Evolutionary conservation across 2,329 filamentous ascomycete species (phyloP), one percentile per base, ranked within the genome.

Genomic region (Periglandula ipomoeae): DNA sequence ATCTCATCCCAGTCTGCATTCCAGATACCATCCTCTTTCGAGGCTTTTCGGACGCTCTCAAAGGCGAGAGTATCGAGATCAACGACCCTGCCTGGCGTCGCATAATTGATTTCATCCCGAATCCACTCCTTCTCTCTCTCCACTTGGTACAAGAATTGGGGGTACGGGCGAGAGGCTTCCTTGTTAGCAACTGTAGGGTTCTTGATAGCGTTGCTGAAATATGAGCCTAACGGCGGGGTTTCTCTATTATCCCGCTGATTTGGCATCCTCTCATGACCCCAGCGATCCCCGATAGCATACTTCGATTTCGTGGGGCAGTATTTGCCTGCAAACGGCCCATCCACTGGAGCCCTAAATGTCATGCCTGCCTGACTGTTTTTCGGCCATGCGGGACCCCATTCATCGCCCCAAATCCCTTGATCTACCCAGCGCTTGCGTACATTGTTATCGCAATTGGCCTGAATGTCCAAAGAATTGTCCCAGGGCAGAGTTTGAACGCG

Each of bases 321-420:
- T 2, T 8, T 10, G 35, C 4, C 4, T n/a, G 4, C 5, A 38
- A 38, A 20, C 15, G 35, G 35, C 9, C 35, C 17, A 5, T n/a
- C 35, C 10, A 17, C 23, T 17, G 17, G 2, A n/a, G 17, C n/a
- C 1, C 11, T n/a, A n/a, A n/a, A 26, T 43, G 22, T 19, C 5
- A 13, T 17, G 13, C 7, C 2, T 19, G 41, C 9, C n/a, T 11
- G 6, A 37, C 44, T 20, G 2, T 19, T 22, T 23, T 24, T 22
- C 9, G 30, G 40, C 49, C 30, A 39, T 8, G 35, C 24, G 38
- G 48, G 45, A 23, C 49, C 50, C 52, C 52, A 53, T 19, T 44
- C 44, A 7, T 50, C 32, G 23, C 32, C 44, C 52, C 50, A 52
- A 17, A 52, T 52, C 13, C 52, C 45, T 47, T 53, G 52, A 3